phyloP scores from a whole-genome alignment of 1,284 basidiomycete genomes.

The Ustilago hordei region DNA sequence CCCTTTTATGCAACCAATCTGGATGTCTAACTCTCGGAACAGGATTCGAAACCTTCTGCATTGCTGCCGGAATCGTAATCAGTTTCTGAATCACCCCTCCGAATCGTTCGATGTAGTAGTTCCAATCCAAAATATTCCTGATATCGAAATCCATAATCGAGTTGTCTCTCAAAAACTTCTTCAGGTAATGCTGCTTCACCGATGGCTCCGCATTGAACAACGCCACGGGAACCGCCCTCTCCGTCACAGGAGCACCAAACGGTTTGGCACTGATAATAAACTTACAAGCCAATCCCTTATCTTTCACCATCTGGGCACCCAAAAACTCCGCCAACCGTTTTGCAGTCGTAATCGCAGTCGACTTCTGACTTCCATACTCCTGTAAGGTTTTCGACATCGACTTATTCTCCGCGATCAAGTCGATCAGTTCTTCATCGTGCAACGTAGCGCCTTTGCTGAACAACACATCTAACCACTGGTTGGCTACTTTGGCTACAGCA shows the following conservation, averaged over 20 bases:
- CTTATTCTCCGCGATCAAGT: slow-evolving; percentile 97
- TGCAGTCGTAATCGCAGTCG: slow-evolving; percentile 97
- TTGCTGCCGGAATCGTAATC: slow-evolving; percentile 98
- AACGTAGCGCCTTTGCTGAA: slow-evolving; percentile 87
- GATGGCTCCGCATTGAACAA: slow-evolving; percentile 96
- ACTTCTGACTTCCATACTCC: slow-evolving; percentile 96
- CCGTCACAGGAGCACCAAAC: slow-evolving; percentile 92
- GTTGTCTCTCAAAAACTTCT: slow-evolving; percentile 96
- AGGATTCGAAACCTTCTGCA: slow-evolving; percentile 96
- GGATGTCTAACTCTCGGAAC: slow-evolving; percentile 96
- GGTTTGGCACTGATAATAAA: slow-evolving; percentile 98
- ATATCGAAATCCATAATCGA: slow-evolving; percentile 89
- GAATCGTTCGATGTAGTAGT: slow-evolving; percentile 96
- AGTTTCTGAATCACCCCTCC: slow-evolving; percentile 99
- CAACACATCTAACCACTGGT: slow-evolving; percentile 97
- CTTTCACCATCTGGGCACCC: slow-evolving; percentile 98
- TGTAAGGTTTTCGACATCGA: slow-evolving; percentile 97
- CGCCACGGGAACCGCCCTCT: slow-evolving; percentile 96
- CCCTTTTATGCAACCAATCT: slow-evolving; percentile 94
- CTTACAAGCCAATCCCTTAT: slow-evolving; percentile 98
- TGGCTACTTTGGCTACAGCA: slow-evolving; percentile 90
- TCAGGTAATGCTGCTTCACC: slow-evolving; percentile 89
- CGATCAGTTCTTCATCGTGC: slow-evolving; percentile 91
- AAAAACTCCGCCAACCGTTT: slow-evolving; percentile 95
- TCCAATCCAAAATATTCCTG: slow-evolving; percentile 95